phyloP scores from a whole-genome alignment of 2,329 filamentous ascomycete species.

The Hypoxylon sp. region DNA sequence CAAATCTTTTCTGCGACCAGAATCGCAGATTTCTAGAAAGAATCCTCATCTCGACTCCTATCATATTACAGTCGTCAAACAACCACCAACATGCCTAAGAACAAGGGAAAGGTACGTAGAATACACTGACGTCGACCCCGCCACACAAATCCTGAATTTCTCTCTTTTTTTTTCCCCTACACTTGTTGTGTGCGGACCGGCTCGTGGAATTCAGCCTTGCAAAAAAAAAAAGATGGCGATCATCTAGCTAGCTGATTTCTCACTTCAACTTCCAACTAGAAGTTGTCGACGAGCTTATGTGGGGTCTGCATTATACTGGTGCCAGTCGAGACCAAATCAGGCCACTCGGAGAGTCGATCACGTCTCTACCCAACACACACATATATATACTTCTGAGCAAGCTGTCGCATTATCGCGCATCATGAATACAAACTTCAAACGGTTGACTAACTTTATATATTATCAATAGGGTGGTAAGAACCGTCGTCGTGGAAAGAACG shows the following conservation, averaged over 20 bases:
- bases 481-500: constrained; percentile 97
- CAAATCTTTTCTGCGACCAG: constrained; percentile 3
- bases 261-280: constrained; percentile 7
- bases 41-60: constrained; percentile 7
- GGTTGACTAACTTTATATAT: constrained; percentile 44
- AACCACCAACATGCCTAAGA: constrained; percentile 84
- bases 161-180: constrained; percentile 12
- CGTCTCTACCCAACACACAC: constrained; percentile 26
- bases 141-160: constrained; percentile 23
- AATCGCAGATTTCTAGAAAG: constrained; percentile 1
- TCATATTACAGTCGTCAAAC: neutral
- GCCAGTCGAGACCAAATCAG: neutral
- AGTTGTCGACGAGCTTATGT: neutral
- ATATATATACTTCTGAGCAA: no score
- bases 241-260: no score
- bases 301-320: neutral
- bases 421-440: neutral
- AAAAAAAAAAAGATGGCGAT: constrained; percentile 3
- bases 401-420: constrained; percentile 15
- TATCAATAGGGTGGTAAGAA: constrained; percentile 92
- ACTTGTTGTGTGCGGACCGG: constrained; percentile 13
- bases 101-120: constrained; percentile 91
- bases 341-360: constrained; percentile 5
- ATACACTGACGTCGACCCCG: constrained; percentile 18
- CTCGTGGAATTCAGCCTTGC: constrained; percentile 5